A percentile compares a stretch with the other conserved stretches of the same genome.
Conservation (phyloP, 805 yeast species). For the Komagataella ulmi region DNA sequence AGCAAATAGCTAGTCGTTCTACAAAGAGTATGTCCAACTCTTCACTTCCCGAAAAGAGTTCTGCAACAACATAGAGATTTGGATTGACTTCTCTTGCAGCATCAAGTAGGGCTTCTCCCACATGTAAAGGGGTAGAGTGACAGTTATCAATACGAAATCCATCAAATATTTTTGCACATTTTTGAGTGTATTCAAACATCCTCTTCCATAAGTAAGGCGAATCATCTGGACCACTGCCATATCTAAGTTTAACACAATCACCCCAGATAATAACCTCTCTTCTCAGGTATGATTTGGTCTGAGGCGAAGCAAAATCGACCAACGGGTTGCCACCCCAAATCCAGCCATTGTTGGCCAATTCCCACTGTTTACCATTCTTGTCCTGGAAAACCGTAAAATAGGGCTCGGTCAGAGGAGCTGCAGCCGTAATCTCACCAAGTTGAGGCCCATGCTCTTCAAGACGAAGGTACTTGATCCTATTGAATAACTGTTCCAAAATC, state of each 20-base stretch:
- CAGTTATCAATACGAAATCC: conserved; percentile 93
- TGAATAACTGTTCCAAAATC: conserved; percentile 56
- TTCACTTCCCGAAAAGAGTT: conserved; percentile 86
- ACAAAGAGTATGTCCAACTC: conserved; percentile 82
- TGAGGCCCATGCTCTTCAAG: conserved; percentile 75
- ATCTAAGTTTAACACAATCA: conserved; percentile 87
- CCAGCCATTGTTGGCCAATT: conserved; percentile 95
- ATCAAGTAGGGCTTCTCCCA: conserved; percentile 80
- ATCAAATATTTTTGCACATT: conserved; percentile 61
- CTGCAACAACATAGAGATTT: conserved; percentile 86
- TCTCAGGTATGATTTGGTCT: conserved; percentile 70
- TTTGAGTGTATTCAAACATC: conserved; percentile 65
- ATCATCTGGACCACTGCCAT: conserved; percentile 66
- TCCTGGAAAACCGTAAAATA: conserved; percentile 68
- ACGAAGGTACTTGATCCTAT: conserved; percentile 65
- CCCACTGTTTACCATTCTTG: conserved; percentile 43
- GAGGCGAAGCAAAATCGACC: conserved; percentile 78
- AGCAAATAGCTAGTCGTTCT: conserved; percentile 78
- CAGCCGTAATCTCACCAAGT: conserved; percentile 47
- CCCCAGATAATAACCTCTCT: conserved; percentile 97
- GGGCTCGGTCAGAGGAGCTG: conserved; percentile 64
- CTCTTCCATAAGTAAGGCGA: conserved; percentile 85
- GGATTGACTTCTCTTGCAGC: conserved; percentile 80
- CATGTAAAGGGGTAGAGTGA: conserved; percentile 93
- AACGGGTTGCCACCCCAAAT: conserved; percentile 95